These are phyloP conservation scores for Naganishia sp. DNA, from an alignment of 1,284 basidiomycete species.

Conservation along the genomic window DNA sequence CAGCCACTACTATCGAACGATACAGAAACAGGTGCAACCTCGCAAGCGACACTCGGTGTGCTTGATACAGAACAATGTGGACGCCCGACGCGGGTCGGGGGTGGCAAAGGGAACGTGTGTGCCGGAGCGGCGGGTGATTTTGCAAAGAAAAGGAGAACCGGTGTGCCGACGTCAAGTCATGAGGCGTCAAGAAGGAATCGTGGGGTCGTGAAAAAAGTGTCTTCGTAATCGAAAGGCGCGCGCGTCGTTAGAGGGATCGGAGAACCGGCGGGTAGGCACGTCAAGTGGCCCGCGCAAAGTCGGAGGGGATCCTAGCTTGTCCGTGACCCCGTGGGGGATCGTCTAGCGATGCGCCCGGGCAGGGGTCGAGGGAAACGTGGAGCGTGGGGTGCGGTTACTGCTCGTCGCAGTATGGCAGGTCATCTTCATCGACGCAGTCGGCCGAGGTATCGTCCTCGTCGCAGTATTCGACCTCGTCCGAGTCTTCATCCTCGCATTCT, in stretches of 20 bases:
- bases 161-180: not conserved
- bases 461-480: slow-evolving; percentile 27
- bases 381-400: slow-evolving; percentile 6
- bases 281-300: not conserved
- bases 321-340: not conserved
- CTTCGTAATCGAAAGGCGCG: not conserved
- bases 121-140: too few relatives aligned
- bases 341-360: too few relatives aligned
- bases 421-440: slow-evolving; percentile 30
- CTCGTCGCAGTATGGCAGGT: slow-evolving; percentile 33
- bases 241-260: not conserved
- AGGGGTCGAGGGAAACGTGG: not conserved
- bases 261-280: not conserved
- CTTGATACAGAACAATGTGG: not conserved
- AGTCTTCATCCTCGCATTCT: too few relatives aligned
- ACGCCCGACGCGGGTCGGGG: not conserved
- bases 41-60: not conserved
- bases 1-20: slow-evolving; percentile 6
- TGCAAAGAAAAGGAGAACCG: too few relatives aligned
- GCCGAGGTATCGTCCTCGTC: slow-evolving; percentile 22
- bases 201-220: not conserved
- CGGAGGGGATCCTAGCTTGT: not conserved
- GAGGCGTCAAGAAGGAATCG: not conserved
- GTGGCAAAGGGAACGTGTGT: not conserved
- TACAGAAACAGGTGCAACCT: slow-evolving; percentile 14